Evolutionary conservation across 2,329 filamentous ascomycete species (phyloP), one percentile per base, ranked within the genome.

Genomic region (Bipolaris bicolor): DNA sequence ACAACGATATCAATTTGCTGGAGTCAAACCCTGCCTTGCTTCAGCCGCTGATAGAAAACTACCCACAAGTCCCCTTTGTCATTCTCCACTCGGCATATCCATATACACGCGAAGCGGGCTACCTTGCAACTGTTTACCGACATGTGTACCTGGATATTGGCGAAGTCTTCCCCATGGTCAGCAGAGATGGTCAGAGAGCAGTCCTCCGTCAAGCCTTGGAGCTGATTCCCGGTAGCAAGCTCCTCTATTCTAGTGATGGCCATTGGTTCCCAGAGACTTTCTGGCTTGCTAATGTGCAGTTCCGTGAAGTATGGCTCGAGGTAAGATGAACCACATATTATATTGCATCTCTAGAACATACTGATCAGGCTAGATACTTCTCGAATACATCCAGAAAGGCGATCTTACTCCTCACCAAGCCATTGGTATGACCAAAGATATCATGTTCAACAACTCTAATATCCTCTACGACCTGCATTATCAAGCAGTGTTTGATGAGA

Each of bases 121-220:
- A 94, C 70, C 81, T 96, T 18, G 90, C 91, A 0, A 86, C 85
- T 0, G 86, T 90, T 20, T 95, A 92, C 70, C 81, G 84, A 22
- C 94, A 96, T 68, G 90, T 90, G 1, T 95, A 92, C 70, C 85
- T 91, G 11, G 92, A 96, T 69, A 86, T 96, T 52, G 91, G 92
- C 1, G 89, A 92, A 69, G 88, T 95, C 0, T 96, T 95, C 58
- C 91, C 91, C 0, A 88, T 88, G 76, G 76, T 95, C 36, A 93
- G 88, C 61, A 84, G 88, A 47, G 86, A 91, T 57, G 92, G 90
- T 0, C 90, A 96, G 72, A 87, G 90, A 64, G 80, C 81, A 0
- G 84, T 92, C 1, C 63, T 96, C 11, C 85, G 87, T 43, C 85
- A 95, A 69, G 86, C 90, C 1, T 76, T 96, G 7, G 91, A 96